These are phyloP conservation scores for Fusarium tjaetaba DNA, from an alignment of 2,329 filamentous ascomycete species.

Conservation along the genomic window DNA sequence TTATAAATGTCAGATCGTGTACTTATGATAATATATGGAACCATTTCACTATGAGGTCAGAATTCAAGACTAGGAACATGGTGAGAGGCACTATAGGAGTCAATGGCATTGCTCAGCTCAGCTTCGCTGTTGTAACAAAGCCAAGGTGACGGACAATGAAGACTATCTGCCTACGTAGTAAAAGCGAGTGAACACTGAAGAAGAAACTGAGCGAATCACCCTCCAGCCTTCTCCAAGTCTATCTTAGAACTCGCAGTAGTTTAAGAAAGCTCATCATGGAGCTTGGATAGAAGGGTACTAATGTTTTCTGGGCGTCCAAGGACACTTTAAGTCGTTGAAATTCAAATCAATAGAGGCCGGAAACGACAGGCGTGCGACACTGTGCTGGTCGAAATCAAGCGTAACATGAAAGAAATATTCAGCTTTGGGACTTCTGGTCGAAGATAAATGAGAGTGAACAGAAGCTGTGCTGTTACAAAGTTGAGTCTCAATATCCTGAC, in stretches of 20 bases:
- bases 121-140: neutral
- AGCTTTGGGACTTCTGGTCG: neutral
- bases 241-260: neutral
- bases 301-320: neutral
- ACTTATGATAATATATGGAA: no score
- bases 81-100: neutral
- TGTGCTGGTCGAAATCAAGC: constrained; percentile 2
- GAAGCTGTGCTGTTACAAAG: neutral
- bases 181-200: neutral
- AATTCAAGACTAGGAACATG: neutral
- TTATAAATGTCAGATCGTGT: neutral
- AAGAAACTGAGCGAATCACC: neutral
- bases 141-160: neutral
- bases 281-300: neutral
- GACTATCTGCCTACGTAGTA: neutral
- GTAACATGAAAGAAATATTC: neutral
- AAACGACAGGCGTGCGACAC: constrained; percentile 23
- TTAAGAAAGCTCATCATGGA: neutral
- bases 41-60: neutral
- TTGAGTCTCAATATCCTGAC: neutral
- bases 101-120: neutral
- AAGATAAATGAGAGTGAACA: constrained; percentile 5
- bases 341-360: neutral
- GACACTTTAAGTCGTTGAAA: neutral
- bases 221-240: neutral